phyloP scores from a whole-genome alignment of 768 basidiomycete genomes.

The Trichaptum fuscoviolaceum region DNA sequence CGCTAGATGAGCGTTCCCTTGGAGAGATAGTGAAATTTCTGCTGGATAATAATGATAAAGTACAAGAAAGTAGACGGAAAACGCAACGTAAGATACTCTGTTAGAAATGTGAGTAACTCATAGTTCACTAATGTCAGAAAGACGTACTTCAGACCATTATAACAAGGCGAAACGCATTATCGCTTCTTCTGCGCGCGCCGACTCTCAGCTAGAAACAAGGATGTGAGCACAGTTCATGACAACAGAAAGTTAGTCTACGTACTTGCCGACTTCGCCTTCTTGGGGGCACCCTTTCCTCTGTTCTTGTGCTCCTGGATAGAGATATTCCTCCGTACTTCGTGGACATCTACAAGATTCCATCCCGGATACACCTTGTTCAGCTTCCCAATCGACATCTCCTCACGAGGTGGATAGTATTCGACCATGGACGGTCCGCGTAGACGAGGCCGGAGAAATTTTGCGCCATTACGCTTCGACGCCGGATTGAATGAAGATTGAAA shows the following conservation, averaged over 20 bases:
- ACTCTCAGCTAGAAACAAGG: neutral
- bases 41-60: neutral
- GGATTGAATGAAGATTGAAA: conserved; percentile 93
- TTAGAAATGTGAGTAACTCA: neutral
- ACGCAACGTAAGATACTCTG: neutral
- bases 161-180: neutral
- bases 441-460: conserved; percentile 82
- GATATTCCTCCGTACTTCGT: conserved; percentile 61
- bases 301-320: conserved; percentile 64
- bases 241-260: conserved; percentile 19
- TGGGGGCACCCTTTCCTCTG: conserved; percentile 80
- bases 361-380: conserved; percentile 49
- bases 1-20: too few species aligned
- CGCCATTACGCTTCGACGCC: conserved; percentile 71
- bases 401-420: conserved; percentile 64
- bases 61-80: neutral
- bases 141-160: too few species aligned
- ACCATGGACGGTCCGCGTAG: conserved; percentile 85
- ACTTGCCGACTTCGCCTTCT: conserved; percentile 73
- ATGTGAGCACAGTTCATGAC: neutral
- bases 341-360: conserved; percentile 55
- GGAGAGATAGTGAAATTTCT: too few species aligned
- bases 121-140: too few species aligned
- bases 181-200: conserved; percentile 1
- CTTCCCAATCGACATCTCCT: conserved; percentile 46